Evolutionary conservation across 2,329 filamentous ascomycete genomes (phyloP).

Genomic region (Alternaria postmessia): DNA sequence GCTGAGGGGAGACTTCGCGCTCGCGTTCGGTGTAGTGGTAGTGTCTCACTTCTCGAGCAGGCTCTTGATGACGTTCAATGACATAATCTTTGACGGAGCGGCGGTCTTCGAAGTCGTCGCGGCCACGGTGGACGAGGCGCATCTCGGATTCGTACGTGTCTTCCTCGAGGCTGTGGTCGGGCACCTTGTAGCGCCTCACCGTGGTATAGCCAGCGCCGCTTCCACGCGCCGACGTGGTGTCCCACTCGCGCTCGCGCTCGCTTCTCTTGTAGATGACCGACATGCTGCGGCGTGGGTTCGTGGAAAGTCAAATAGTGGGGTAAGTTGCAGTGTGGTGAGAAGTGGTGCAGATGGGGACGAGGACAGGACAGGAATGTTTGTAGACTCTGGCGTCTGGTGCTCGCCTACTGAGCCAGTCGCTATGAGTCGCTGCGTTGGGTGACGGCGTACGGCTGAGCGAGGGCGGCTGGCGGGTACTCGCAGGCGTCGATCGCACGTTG

Average conservation of each 20-base stretch:
- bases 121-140: constrained; percentile 55
- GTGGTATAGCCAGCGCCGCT: constrained; percentile 59
- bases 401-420: constrained; percentile 28
- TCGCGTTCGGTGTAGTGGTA: constrained; percentile 50
- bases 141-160: constrained; percentile 59
- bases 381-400: constrained; percentile 12
- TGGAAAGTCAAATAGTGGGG: constrained; percentile 8
- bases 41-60: constrained; percentile 47
- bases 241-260: constrained; percentile 58
- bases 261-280: constrained; percentile 55
- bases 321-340: constrained; percentile 3
- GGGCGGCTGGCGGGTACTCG: constrained; percentile 29
- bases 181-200: constrained; percentile 68
- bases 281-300: constrained; percentile 41
- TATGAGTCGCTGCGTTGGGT: constrained; percentile 13
- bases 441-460: constrained; percentile 21
- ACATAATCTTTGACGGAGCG: constrained; percentile 50
- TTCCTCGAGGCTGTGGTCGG: constrained; percentile 54
- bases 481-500: constrained; percentile 30
- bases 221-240: constrained; percentile 40
- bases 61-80: constrained; percentile 44
- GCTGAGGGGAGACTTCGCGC: constrained; percentile 50
- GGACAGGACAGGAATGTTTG: not conserved
- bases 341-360: not conserved
- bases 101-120: constrained; percentile 44